Conservation (phyloP, 768 basidiomycete genomes). For the Aureoboletus auriporus region DNA sequence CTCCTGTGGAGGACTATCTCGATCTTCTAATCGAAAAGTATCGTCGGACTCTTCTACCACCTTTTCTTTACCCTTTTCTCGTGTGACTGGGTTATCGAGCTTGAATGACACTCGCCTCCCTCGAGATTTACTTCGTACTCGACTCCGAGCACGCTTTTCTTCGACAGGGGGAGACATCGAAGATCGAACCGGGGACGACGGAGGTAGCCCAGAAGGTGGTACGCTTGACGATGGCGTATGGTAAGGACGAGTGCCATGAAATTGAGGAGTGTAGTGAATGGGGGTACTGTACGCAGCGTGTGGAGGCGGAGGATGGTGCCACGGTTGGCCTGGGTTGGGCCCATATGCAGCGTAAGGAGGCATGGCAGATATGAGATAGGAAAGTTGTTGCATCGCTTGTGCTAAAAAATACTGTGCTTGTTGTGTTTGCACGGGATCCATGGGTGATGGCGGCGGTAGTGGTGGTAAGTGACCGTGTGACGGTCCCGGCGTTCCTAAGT, state of each 20-base stretch:
- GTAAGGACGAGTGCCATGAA: conserved; percentile 16
- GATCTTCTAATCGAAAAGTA: conserved; percentile 12
- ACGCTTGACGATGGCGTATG: conserved; percentile 37
- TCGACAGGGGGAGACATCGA: conserved; percentile 36
- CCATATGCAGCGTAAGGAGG: conserved; percentile 20
- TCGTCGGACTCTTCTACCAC: background rate
- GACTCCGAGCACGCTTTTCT: conserved; percentile 33
- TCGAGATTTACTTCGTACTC: conserved; percentile 47
- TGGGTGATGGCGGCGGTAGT: conserved; percentile 11
- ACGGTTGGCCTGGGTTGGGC: conserved; percentile 18
- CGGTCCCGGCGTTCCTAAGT: conserved; percentile 11
- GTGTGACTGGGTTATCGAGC: conserved; percentile 30
- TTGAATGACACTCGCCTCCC: conserved; percentile 58
- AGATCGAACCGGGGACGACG: conserved; percentile 44
- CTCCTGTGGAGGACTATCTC: conserved; percentile 8
- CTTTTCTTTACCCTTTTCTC: conserved; percentile 16
- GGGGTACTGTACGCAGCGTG: conserved; percentile 6
- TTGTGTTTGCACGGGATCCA: conserved; percentile 30
- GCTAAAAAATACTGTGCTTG: conserved; percentile 35
- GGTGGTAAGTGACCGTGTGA: conserved; percentile 24
- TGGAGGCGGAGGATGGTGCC: conserved; percentile 13
- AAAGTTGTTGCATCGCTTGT: conserved; percentile 40
- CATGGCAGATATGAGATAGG: conserved; percentile 35
- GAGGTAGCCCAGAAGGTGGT: conserved; percentile 47
- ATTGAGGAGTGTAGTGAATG: conserved; percentile 12